Evolutionary conservation across 306 rosid genomes (phyloP), one percentile per base, ranked within the genome.

Genomic region (Echinosophora koreensis): DNA sequence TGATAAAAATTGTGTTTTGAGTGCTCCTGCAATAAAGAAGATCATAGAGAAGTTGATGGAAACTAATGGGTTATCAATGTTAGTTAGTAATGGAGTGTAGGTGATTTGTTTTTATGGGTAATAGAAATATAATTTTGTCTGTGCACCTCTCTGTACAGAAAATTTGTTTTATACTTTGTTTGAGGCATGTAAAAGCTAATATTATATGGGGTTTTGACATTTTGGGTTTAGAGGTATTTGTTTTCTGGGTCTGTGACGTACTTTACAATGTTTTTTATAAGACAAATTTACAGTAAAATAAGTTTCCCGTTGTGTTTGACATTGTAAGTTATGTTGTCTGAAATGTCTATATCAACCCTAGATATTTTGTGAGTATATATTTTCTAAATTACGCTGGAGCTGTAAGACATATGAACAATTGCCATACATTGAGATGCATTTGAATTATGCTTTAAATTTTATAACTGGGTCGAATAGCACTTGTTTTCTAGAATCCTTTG

Each of bases 1-100:
- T 73, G 92, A 86, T 71, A 87, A 88, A 60, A 83, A 72, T 39
- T 81, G 93, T 55, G 86, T 84, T 60, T 84, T 69, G 35, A 88
- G 97, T 69, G 97, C 97, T 46, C 82, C 96, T 38, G 97, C 97
- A 13, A 74, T 92, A 79, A 88, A 87, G 89, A 95, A 71, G 28
- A 89, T 95, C 42, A 76, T 95, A 8, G 93, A 89, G 58, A 88
- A 86, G 44, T 14, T 90, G 86, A 51, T 92, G 84, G 87, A 89
- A 80, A 83, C 49, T 57, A 75, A 82, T 35, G 91, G 87, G 32
- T 57, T 89, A 6, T 82, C 93, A 52, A 65, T 44, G 83, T 51
- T 39, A 38, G 73, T 52, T n/a, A 84, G 81, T 57, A 77, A 77
- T 77, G 82, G 54, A 50, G 97, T 82, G 5, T 89, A 88, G 75